Base-by-base conservation (phyloP, 148 eudicot genomes). In the Mesembryanthemum crystallinum region DNA sequence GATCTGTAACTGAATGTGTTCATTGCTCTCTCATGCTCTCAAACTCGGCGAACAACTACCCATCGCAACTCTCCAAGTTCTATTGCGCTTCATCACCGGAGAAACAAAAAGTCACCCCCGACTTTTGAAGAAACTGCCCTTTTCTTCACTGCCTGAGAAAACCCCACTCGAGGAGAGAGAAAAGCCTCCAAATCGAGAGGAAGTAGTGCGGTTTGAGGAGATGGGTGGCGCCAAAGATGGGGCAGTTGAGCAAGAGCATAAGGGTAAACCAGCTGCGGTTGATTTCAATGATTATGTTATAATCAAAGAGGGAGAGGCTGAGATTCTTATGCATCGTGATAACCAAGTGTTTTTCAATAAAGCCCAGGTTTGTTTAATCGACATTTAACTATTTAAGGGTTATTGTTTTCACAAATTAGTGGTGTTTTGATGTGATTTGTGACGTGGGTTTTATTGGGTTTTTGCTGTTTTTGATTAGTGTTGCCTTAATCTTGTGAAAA, bases 261-360 rank as follows among this genome's bases (percentile, higher is more conserved):
- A 67, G 49, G 73, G 25, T 67, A 64, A 80, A 28, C 60, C 76
- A 23, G 23, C 85, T n/a, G 61, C 79, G 11, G n/a, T 85, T 78
- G 94, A 91, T 87, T 47, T 88, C 52, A 87, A 78, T 80, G 92
- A 96, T 70, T 92, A 76, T 75, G 76, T 76, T 10, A 78, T 92
- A 18, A 82, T 96, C 76, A 96, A 89, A 83, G 98, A 96, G 83
- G 99, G 99, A 4, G 99, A 96, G 67, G 97, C 99, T 69, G 99
- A 96, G 88, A 92, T 96, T 88, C 85, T 96, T 69, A 89, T 92
- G 97, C 97, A 87, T 78, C 83, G 83, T 17, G 84, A 91, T 30
- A 92, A 92, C 67, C 84, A 89, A 89, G 99, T 96, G 78, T 96
- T 96, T 62, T 96, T 82, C 83, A 96, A 96, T 74, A 92, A 89